Base-by-base conservation (phyloP, 2,329 filamentous ascomycete species). In the Talaromyces rugulosus region DNA sequence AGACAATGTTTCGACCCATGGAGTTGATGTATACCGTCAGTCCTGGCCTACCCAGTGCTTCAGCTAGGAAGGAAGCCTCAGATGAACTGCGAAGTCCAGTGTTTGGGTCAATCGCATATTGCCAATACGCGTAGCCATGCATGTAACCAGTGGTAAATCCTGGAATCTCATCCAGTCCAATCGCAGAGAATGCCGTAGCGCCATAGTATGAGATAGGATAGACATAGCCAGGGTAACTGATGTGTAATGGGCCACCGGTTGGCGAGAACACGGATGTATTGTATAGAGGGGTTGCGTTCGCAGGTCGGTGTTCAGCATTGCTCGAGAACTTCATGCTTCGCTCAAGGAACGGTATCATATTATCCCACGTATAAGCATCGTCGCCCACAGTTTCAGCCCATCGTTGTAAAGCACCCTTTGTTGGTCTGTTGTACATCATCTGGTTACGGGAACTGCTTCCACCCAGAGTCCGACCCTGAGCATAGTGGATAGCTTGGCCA, bases 351-450 rank as follows among this genome's bases (percentile, higher is more conserved):
- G 69, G 70, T 3, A 72, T 60, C 3, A 69, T 60, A 6, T 70
- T 68, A 7, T 74, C 69, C 27, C 69, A 77, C 1, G 62, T 63
- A 42, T 74, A 77, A 50, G 66, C 71, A 18, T 69, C 55, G 56
- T 78, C 75, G 4, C 66, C 71, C 6, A 77, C 73, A 33, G 68
- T 64, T 52, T 77, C 67, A 0, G 75, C 75, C 75, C 75, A 78
- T 53, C 54, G 60, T 58, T 72, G 66, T 56, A 74, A 68, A 11
- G 69, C 66, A 6, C 65, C 72, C 58, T 61, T 64, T 4, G 73
- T 76, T 6, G 69, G 67, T 34, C 71, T 63, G 4, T 69, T 67
- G 42, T 72, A 67, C 1, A 66, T 23, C 68, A 72, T 67, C 47
- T 64, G 68, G 33, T 71, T 71, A 5, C 66, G 51, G 62, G 67